phyloP scores from a whole-genome alignment of 331 rosid genomes.

The Ulmus americana region DNA sequence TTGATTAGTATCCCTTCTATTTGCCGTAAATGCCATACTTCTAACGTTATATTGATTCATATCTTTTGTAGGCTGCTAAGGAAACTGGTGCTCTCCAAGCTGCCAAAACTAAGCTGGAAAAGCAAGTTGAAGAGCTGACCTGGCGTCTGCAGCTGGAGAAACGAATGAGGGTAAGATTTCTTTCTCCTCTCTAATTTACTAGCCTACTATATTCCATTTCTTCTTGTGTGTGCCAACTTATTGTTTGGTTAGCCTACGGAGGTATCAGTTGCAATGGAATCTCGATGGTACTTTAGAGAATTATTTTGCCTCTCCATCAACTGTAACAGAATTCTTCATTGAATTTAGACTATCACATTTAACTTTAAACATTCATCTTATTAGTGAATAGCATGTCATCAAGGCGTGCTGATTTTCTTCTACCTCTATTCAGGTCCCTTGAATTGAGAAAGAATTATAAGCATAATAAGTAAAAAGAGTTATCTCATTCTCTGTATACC shows the following conservation, averaged over 20 bases:
- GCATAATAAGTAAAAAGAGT: not conserved
- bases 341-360: not conserved
- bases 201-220: not conserved
- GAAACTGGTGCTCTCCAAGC: constrained; percentile 87
- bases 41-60: not conserved
- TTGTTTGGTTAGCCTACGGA: not conserved
- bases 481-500: not conserved
- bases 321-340: not conserved
- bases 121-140: constrained; percentile 79
- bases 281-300: not conserved
- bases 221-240: not conserved
- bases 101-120: constrained; percentile 69
- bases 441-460: not conserved
- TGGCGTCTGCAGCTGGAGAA: constrained; percentile 55
- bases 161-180: constrained; percentile 36
- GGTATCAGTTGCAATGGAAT: not conserved
- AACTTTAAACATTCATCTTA: no score
- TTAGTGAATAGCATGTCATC: not conserved
- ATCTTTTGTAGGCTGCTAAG: constrained; percentile 61
- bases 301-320: not conserved
- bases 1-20: not conserved
- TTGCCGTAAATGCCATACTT: not conserved
- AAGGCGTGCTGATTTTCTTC: not conserved
- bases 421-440: not conserved
- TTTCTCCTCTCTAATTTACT: not conserved